Base-by-base conservation (phyloP, 257 asterid species). In the Cinchona pubescens region DNA sequence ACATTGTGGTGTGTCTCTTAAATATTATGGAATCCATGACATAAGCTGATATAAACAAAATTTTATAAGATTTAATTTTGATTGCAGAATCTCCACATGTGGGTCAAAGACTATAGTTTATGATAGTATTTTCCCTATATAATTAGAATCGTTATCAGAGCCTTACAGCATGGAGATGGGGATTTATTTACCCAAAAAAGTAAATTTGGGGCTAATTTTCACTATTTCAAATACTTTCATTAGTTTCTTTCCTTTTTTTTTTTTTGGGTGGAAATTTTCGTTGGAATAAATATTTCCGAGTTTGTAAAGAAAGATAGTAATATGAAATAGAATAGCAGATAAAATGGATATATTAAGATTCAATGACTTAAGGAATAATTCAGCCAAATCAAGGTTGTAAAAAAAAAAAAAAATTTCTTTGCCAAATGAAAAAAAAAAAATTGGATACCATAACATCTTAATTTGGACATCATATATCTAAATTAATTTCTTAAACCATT, bases 371-470 rank as follows among this genome's bases (percentile, higher is more conserved):
- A 3, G 7, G n/a, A 53, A 53, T 71, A 51, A 53, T 7, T 25
- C 35, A 6, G 60, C 60, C 75, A 58, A 43, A 40, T 59, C 59
- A 7, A 19, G 23, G n/a, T 56, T 37, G 4, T 21, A 56, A 10
- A 51, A 12, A 37, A 12, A 11, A 38, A 13, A 72, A 3, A 27
- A 3, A 21, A 7, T 11, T 27, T 7, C 34, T 37, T 60, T 58
- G 51, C 42, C 23, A 34, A 72, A 12, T 23, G 76, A 72, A 42
- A 72, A 58, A 58, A 58, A 58, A n/a, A 27, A 30, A 12, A 45
- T 45, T 27, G 59, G 59, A 69, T 25, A 15, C 51, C 67, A 7
- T 30, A 38, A 59, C n/a, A 11, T 53, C 45, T 11, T 16, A 29
- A 40, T 72, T 58, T 32, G n/a, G 76, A 56, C 21, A 42, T n/a